Conservation (phyloP, 2,329 filamentous ascomycete species). For the Coniella vitis region DNA sequence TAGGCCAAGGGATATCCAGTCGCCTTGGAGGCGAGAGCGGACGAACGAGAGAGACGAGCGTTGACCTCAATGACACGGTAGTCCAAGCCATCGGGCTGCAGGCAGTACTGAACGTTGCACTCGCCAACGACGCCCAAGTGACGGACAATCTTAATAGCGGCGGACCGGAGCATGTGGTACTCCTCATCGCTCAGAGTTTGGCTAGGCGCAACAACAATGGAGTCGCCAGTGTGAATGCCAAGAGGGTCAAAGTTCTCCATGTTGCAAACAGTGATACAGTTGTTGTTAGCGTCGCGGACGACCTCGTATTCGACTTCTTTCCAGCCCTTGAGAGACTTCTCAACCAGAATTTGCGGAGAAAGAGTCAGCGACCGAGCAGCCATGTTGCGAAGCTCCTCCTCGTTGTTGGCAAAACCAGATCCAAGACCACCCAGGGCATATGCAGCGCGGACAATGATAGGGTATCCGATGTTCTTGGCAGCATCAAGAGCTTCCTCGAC, state of each 20-base stretch:
- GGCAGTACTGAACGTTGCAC: slow-evolving; percentile 97
- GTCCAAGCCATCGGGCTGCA: slow-evolving; percentile 91
- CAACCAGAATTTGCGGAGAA: slow-evolving; percentile 92
- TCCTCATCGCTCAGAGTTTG: slow-evolving; percentile 96
- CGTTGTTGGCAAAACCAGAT: slow-evolving; percentile 90
- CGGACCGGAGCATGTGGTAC: slow-evolving; percentile 98
- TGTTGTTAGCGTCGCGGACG: slow-evolving; percentile 89
- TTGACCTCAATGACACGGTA: slow-evolving; percentile 99
- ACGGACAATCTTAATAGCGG: slow-evolving; percentile 92
- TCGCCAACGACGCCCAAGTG: slow-evolving; percentile 96
- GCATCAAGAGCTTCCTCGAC: slow-evolving; percentile 89
- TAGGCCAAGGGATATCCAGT: slow-evolving; percentile 96
- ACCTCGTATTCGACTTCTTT: slow-evolving; percentile 99
- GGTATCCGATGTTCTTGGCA: slow-evolving; percentile 82
- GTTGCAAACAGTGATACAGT: slow-evolving; percentile 99
- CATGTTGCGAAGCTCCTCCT: slow-evolving; percentile 89
- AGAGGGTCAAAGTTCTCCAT: slow-evolving; percentile 99
- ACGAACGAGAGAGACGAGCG: slow-evolving; percentile 89
- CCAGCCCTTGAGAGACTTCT: slow-evolving; percentile 99
- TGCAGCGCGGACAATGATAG: slow-evolving; percentile 94
- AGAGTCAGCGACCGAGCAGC: slow-evolving; percentile 87
- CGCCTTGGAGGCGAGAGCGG: slow-evolving; percentile 90
- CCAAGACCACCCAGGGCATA: slow-evolving; percentile 95
- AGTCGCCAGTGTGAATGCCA: slow-evolving; percentile 96
- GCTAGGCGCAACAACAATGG: slow-evolving; percentile 94